Percentiles rank a stretch among this genome's conserved stretches.
Conservation (phyloP, 2,329 filamentous ascomycete genomes). For the Cladophialophora chaetospira region DNA sequence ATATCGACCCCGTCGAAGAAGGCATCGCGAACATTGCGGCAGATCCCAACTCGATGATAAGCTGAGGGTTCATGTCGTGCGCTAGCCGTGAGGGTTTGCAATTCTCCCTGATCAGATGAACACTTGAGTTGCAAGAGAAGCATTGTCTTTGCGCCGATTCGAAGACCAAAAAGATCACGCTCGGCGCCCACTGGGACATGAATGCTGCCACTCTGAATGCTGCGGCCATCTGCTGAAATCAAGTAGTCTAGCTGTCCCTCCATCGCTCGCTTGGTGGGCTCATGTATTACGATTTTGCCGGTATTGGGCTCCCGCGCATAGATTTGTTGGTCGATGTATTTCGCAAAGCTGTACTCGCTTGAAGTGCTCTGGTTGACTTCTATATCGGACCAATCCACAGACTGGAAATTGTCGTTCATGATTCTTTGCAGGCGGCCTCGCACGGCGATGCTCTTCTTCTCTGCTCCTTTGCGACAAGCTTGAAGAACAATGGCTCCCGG, state of each 20-base stretch:
- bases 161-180: not conserved
- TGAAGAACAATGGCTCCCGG: not conserved
- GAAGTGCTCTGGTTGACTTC: not conserved
- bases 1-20: not conserved
- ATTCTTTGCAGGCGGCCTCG: not conserved
- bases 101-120: not conserved
- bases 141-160: not conserved
- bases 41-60: not conserved
- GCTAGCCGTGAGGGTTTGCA: not conserved
- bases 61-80: not conserved
- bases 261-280: constrained; percentile 1
- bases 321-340: constrained; percentile 1
- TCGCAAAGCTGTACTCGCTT: not conserved
- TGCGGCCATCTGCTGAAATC: not conserved
- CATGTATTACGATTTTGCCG: constrained; percentile 3
- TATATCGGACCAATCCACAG: not conserved
- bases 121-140: not conserved
- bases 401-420: not conserved
- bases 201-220: not conserved
- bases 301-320: not conserved
- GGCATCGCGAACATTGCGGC: not conserved
- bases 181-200: not conserved
- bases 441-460: constrained; percentile 1
- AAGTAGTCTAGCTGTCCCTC: constrained; percentile 2
- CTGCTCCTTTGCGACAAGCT: constrained; percentile 2